Percentiles rank a stretch among this genome's conserved stretches.
phyloP scores from a whole-genome alignment of 2,329 filamentous ascomycete species.

The Phialophora macrospora region DNA sequence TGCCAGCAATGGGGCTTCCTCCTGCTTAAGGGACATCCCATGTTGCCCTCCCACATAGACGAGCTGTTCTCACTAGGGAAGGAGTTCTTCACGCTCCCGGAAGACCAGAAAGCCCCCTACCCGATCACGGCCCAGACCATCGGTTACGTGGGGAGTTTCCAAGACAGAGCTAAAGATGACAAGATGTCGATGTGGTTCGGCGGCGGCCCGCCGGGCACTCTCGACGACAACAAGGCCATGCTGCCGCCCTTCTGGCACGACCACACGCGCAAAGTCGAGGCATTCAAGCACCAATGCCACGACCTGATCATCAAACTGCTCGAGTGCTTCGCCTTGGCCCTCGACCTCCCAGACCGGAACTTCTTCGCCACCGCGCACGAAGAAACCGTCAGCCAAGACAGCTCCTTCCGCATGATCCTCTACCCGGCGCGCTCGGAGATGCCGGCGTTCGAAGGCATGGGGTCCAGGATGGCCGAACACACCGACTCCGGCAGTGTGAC shows the following conservation, averaged over 20 bases:
- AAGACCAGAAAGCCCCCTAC: constrained; percentile 59
- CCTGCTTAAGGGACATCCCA: constrained; percentile 65
- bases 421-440: constrained; percentile 61
- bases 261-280: constrained; percentile 33
- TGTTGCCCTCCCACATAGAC: constrained; percentile 63
- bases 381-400: constrained; percentile 63
- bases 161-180: constrained; percentile 37
- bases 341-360: constrained; percentile 65
- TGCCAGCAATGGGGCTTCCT: constrained; percentile 88
- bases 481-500: constrained; percentile 65
- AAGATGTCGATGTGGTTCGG: constrained; percentile 39
- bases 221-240: constrained; percentile 23
- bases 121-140: constrained; percentile 36
- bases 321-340: constrained; percentile 72
- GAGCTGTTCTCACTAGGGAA: constrained; percentile 70
- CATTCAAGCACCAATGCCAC: constrained; percentile 38
- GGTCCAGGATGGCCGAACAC: constrained; percentile 53
- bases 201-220: constrained; percentile 31
- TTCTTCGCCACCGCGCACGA: constrained; percentile 76
- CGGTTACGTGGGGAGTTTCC: constrained; percentile 35
- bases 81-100: constrained; percentile 69
- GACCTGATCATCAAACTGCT: constrained; percentile 35
- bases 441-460: constrained; percentile 15
- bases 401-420: constrained; percentile 73
- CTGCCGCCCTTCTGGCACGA: constrained; percentile 38